A percentile compares a stretch with the other conserved stretches of the same genome.
Evolutionary conservation across 2,329 filamentous ascomycete species (phyloP).

Genomic region (Pseudopithomyces chartarum): DNA sequence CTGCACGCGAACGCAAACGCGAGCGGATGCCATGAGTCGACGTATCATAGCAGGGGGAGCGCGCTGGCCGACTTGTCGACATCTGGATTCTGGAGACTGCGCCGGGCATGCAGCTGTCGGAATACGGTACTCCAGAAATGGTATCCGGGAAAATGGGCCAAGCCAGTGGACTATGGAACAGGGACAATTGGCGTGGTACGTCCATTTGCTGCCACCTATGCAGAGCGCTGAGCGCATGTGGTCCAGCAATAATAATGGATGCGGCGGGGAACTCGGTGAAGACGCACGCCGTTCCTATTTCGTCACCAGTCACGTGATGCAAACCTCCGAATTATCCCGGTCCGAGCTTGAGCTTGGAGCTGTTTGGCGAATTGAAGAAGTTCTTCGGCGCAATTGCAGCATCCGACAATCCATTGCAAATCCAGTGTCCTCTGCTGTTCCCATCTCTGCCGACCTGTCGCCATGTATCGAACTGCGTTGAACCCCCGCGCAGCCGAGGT

Average conservation of each 20-base stretch:
- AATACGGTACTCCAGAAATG: too few species aligned
- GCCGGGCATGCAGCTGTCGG: too few species aligned
- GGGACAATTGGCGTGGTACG: too few species aligned
- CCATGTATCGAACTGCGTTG: slow-evolving; percentile 43
- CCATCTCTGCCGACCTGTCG: slow-evolving; percentile 10
- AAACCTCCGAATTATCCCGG: neutral
- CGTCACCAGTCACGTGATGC: neutral
- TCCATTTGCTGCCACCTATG: too few species aligned
- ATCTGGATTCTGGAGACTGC: too few species aligned
- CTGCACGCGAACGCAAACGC: neutral
- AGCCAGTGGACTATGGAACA: too few species aligned
- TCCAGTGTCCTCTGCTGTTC: neutral
- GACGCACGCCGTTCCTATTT: too few species aligned
- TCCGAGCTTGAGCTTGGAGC: neutral
- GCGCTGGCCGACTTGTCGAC: neutral
- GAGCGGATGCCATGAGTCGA: neutral
- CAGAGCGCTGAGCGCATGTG: too few species aligned
- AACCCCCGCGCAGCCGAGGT: slow-evolving; percentile 43
- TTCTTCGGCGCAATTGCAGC: slow-evolving; percentile 3
- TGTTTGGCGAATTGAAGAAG: neutral
- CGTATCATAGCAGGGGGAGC: neutral
- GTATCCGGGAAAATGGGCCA: too few species aligned
- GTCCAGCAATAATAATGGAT: too few species aligned
- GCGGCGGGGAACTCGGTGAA: too few species aligned
- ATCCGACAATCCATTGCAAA: slow-evolving; percentile 1